phyloP scores from a whole-genome alignment of 371 early-diverging fungal species.

The Fennellomyces sp. region DNA sequence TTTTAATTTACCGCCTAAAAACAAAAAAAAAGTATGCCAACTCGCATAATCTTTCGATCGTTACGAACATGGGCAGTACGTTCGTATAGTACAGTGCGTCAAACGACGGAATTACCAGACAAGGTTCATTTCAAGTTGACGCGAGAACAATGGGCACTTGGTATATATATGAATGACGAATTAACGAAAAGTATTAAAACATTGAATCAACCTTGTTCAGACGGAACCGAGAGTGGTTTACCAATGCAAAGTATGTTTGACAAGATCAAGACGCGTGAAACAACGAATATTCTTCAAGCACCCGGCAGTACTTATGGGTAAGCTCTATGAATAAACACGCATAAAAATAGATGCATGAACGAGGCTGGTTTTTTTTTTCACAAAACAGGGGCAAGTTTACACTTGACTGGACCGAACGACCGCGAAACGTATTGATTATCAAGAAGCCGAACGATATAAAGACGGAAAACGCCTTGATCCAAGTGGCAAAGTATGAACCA shows the following conservation, averaged over 20 bases:
- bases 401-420: constrained; percentile 68
- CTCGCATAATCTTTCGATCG: constrained; percentile 1
- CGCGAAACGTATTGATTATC: constrained; percentile 75
- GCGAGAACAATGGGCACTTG: constrained; percentile 19
- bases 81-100: not conserved
- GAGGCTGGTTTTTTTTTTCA: not conserved
- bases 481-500: constrained; percentile 59
- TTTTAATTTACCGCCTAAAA: not conserved
- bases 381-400: constrained; percentile 52
- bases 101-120: constrained; percentile 17
- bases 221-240: constrained; percentile 4
- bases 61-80: not conserved
- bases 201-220: not conserved
- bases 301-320: constrained; percentile 69
- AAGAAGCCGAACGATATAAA: constrained; percentile 75
- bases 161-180: constrained; percentile 5
- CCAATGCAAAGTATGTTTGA: constrained; percentile 14
- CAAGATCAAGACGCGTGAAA: constrained; percentile 23
- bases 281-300: constrained; percentile 53
- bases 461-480: constrained; percentile 68
- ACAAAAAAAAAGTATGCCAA: not conserved
- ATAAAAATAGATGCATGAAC: not conserved
- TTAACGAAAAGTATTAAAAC: no score
- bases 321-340: not conserved
- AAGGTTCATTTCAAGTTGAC: constrained; percentile 21